These are phyloP conservation scores for Candida maesae DNA, from an alignment of 805 yeast species.

Conservation along the genomic window DNA sequence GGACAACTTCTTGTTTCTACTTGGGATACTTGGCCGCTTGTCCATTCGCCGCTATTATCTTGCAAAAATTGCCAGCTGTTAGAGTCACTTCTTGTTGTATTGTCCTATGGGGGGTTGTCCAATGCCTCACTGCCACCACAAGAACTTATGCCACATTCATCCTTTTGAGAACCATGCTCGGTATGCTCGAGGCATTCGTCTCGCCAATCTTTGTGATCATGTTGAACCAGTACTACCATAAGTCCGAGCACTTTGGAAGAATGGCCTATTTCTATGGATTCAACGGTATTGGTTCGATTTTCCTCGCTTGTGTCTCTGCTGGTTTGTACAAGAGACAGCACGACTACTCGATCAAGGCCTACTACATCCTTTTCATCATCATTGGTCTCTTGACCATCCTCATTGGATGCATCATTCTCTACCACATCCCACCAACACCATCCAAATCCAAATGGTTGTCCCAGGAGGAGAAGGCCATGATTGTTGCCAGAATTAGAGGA, in stretches of 20 bases:
- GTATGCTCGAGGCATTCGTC: conserved; percentile 44
- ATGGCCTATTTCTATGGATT: conserved; percentile 29
- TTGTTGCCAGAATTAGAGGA: conserved; percentile 40
- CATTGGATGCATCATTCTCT: conserved; percentile 37
- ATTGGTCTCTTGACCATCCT: conserved; percentile 50
- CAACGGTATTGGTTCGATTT: conserved; percentile 34
- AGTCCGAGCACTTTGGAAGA: conserved; percentile 30
- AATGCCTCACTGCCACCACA: conserved; percentile 37
- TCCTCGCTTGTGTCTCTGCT: conserved; percentile 45
- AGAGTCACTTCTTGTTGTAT: conserved; percentile 39
- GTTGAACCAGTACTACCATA: conserved; percentile 18
- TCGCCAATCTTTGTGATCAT: conserved; percentile 27
- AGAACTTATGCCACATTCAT: conserved; percentile 42
- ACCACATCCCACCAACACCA: conserved; percentile 49
- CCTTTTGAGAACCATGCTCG: conserved; percentile 44
- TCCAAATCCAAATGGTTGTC: conserved; percentile 35
- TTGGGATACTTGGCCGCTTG: conserved; percentile 54
- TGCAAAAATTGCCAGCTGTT: conserved; percentile 44
- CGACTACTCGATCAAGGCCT: conserved; percentile 37
- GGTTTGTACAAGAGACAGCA: conserved; percentile 29
- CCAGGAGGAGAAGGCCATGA: conserved; percentile 37
- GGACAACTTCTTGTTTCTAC: conserved; percentile 49
- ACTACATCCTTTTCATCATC: conserved; percentile 51
- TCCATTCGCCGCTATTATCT: conserved; percentile 35
- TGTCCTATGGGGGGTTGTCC: conserved; percentile 44